Evolutionary conservation across 805 yeast genomes (phyloP).

Genomic region (Pichia heedii): DNA sequence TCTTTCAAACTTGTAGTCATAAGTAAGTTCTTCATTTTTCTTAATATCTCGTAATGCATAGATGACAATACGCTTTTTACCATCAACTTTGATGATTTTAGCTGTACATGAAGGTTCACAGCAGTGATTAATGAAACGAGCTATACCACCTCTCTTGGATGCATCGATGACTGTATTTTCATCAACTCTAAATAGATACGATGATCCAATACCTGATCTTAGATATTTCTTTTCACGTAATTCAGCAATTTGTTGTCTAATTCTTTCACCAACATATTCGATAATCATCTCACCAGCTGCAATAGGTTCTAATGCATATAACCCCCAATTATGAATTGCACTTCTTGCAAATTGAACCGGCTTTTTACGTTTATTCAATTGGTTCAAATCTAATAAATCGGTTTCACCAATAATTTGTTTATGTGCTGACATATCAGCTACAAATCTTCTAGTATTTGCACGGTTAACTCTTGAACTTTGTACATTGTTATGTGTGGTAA

Average conservation of each 20-base stretch:
- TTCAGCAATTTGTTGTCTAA: slow-evolving; percentile 91
- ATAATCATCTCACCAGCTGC: slow-evolving; percentile 96
- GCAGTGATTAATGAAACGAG: slow-evolving; percentile 93
- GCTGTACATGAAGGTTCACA: slow-evolving; percentile 98
- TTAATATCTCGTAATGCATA: slow-evolving; percentile 84
- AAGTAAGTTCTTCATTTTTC: slow-evolving; percentile 87
- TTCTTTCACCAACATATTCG: slow-evolving; percentile 93
- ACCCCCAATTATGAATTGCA: slow-evolving; percentile 97
- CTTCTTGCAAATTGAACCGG: slow-evolving; percentile 96
- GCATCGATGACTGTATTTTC: slow-evolving; percentile 96
- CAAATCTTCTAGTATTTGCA: slow-evolving; percentile 79
- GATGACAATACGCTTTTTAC: slow-evolving; percentile 86
- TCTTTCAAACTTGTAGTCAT: slow-evolving; percentile 91
- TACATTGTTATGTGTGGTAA: slow-evolving; percentile 26
- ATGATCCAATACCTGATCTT: slow-evolving; percentile 90
- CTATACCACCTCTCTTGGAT: slow-evolving; percentile 94
- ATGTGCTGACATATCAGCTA: slow-evolving; percentile 80
- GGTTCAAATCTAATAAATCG: slow-evolving; percentile 75
- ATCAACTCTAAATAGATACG: slow-evolving; percentile 85
- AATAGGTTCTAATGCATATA: slow-evolving; percentile 91
- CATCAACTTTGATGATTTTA: slow-evolving; percentile 90
- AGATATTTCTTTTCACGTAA: slow-evolving; percentile 79
- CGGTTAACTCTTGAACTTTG: slow-evolving; percentile 80
- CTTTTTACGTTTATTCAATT: slow-evolving; percentile 79
- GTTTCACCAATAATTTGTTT: slow-evolving; percentile 72